Evolutionary conservation across 2,329 filamentous ascomycete species (phyloP), one percentile per base, ranked within the genome.

Genomic region (Dothideomycetes sp.): DNA sequence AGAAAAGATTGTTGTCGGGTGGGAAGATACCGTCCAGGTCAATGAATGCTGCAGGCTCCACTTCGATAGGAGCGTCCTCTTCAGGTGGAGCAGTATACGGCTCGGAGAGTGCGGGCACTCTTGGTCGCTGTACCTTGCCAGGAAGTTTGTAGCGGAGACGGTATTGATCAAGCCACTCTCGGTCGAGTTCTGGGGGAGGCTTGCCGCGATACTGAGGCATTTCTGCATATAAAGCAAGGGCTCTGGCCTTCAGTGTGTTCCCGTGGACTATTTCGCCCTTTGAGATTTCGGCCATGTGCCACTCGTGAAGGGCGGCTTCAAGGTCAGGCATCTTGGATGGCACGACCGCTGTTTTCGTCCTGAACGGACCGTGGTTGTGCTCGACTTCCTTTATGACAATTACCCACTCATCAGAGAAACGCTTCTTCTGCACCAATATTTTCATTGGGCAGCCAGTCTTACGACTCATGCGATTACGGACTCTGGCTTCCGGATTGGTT

Each of bases 1-100:
- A 40, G 37, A 57, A 57, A 2, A 59, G 48, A 4, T 47, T 46
- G 17, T 41, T 31, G 14, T 47, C 42, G 30, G 38, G 19, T 4
- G 33, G 36, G 24, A 47, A 45, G 8, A 42, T 30, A 4, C 37
- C 37, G 19, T 44, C 39, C 36, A 47, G 19, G 16, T 41, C 39
- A 19, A 30, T 31, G 33, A 47, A 47, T 5, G 45, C 40, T 19
- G 40, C 33, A 16, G 38, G 35, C 22, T 47, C 45, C 18, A 41
- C n/a, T 15, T 36, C 24, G 7, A 42, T n/a, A 2, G 31, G 32
- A 2, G 36, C 31, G 7, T 38, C 40, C 5, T 37, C 40, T 4
- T 38, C 34, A 31, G 36, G 27, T 16, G 36, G 35, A 3, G 36
- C 31, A 8, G 31, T 15, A 17, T 33, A 33, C 4, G 40, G 40